Base-by-base conservation (phyloP, 148 eudicot genomes). In the Camellia japonica region DNA sequence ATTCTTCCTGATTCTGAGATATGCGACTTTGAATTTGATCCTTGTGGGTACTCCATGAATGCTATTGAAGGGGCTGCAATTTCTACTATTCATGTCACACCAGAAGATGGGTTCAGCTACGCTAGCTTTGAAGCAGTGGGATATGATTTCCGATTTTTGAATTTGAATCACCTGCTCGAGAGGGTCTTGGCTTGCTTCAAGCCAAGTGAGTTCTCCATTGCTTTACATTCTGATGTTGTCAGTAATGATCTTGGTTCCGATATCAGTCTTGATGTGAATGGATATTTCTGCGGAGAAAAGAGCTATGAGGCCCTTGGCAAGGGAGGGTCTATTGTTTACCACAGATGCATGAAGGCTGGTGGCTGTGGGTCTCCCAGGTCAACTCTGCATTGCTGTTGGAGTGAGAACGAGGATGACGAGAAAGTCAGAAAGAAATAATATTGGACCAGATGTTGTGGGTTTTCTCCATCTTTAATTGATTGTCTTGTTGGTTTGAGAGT, bases 21-120 rank as follows among this genome's bases (percentile, higher is more conserved):
- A 7, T 93, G 97, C 41, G 94, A 92, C 77, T 93, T 93, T 69
- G 90, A 89, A 23, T 93, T 93, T 75, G 95, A 93, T 13, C 97
- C 95, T 0, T 93, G 97, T 82, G 97, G 95, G 15, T 93, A 91
- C 84, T 93, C 97, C 18, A 93, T 93, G 97, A 93, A 93, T 73
- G 83, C 95, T 1, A 77, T 93, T 18, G 91, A 93, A 87, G 90
- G 84, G 7, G 78, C 70, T 0, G 90, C 93, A 7, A 76, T 91
- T 78, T 91, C 97, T n/a, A 93, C 97, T 30, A 91, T 93, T 70
- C 97, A 93, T 69, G 87, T 93, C 5, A 93, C 98, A 0, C 98
- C 94, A 0, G 98, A 93, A 85, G 96, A 91, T 67, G 95, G 94
- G 3, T 93, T 93, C 80, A 93, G 98, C 66, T 90, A 92, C 61